phyloP scores from a whole-genome alignment of 768 basidiomycete species.

The Amyloporia xantha region DNA sequence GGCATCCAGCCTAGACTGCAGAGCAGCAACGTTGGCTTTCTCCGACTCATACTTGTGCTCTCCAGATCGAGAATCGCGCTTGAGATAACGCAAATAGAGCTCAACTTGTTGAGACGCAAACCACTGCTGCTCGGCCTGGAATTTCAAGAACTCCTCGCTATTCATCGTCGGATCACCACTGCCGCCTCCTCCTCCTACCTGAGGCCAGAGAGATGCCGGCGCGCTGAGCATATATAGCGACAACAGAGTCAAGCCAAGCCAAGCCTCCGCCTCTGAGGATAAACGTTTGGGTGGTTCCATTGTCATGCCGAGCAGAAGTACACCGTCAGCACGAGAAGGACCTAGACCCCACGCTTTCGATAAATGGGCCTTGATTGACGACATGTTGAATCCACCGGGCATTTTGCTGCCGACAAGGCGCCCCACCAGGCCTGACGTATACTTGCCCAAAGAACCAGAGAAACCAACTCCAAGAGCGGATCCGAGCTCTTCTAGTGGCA shows the following conservation, averaged over 20 bases:
- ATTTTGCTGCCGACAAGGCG: slow-evolving; percentile 93
- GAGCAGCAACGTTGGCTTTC: slow-evolving; percentile 59
- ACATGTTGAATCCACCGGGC: slow-evolving; percentile 97
- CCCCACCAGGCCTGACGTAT: slow-evolving; percentile 83
- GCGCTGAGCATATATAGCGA: slow-evolving; percentile 79
- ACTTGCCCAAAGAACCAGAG: slow-evolving; percentile 86
- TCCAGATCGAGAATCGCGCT: slow-evolving; percentile 87
- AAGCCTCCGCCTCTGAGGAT: slow-evolving; percentile 85
- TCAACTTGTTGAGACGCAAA: slow-evolving; percentile 93
- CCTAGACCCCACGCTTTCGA: slow-evolving; percentile 96
- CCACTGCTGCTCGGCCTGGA: slow-evolving; percentile 87
- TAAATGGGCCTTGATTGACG: slow-evolving; percentile 83
- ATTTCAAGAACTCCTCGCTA: slow-evolving; percentile 96
- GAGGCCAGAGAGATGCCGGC: slow-evolving; percentile 79
- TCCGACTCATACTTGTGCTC: slow-evolving; percentile 86
- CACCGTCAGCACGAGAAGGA: slow-evolving; percentile 82
- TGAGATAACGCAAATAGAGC: slow-evolving; percentile 94
- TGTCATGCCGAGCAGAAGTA: slow-evolving; percentile 85
- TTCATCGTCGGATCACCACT: slow-evolving; percentile 86
- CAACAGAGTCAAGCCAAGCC: slow-evolving; percentile 85
- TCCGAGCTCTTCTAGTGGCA: slow-evolving; percentile 93
- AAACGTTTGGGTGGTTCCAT: slow-evolving; percentile 94
- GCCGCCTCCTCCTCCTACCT: slow-evolving; percentile 54
- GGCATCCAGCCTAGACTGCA: slow-evolving; percentile 84
- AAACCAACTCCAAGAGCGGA: slow-evolving; percentile 76